Evolutionary conservation across 164 flowering plant species (phyloP).

Genomic region (Cinnamomum chago): DNA sequence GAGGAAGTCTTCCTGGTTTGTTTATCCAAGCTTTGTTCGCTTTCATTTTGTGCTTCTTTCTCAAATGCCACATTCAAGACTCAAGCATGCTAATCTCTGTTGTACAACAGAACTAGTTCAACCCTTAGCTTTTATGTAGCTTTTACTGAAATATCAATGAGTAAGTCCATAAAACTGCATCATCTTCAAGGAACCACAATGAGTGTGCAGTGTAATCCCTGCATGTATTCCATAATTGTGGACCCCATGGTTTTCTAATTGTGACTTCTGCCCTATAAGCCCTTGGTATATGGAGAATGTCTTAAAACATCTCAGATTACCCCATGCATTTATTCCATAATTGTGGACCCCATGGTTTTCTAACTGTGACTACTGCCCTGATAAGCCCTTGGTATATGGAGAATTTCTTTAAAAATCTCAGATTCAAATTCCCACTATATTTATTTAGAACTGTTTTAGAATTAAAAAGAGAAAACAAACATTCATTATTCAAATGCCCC

Average conservation of each 20-base stretch:
- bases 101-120: background rate
- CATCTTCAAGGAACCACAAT: background rate
- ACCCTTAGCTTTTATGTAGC: too few species aligned
- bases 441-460: too few species aligned
- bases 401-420: too few species aligned
- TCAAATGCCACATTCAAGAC: background rate
- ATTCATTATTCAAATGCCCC: too few species aligned
- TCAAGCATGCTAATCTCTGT: background rate
- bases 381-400: too few species aligned
- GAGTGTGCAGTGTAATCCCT: background rate
- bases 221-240: background rate
- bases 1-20: constrained; percentile 73
- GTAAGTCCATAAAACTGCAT: background rate
- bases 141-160: background rate
- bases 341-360: background rate
- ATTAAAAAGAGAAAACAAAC: too few species aligned
- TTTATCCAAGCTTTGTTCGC: background rate
- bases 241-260: background rate
- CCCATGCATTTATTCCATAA: background rate
- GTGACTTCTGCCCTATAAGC: background rate
- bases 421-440: too few species aligned
- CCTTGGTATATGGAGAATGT: too few species aligned
- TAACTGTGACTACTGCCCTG: background rate
- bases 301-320: too few species aligned
- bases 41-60: background rate